Evolutionary conservation across 2,329 filamentous ascomycete species (phyloP), one percentile per base, ranked within the genome.

Genomic region (Verticillium zaregamsianum): DNA sequence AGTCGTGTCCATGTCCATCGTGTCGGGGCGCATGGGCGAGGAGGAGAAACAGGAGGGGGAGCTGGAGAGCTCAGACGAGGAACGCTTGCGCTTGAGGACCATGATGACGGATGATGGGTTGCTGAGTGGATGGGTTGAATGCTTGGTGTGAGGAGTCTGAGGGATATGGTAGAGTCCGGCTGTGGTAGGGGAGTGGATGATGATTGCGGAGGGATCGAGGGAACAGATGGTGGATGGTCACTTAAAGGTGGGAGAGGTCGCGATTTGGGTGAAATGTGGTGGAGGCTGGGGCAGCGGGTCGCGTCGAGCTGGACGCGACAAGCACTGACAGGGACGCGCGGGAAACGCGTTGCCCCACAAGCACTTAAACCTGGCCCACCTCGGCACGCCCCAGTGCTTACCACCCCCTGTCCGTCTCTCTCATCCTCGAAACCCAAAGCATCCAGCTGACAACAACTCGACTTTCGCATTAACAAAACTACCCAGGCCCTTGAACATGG

Each of bases 1-100:
- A 55, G 65, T 64, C 61, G 75, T 71, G 63, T 74, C 71, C 64
- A 76, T 73, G 31, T 67, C 69, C 33, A 74, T 67, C 58, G 71
- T 68, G 54, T 70, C 70, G 64, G 5, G 71, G 66, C 33, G 75
- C 8, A 74, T 65, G 25, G 78, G 72, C 57, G 78, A 76, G 63
- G 75, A 77, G 54, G 79, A 76, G 11, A 82, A 73, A 7, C 76
- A 67, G 58, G 71, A 73, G 58, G 77, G 79, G 39, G 78, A 78
- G 39, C 77, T 75, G 57, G 80, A 82, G 62, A 86, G 76, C 70
- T 86, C 84, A 25, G 83, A 84, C 61, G 82, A 79, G 67, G 86
- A 88, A 54, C 85, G 82, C 77, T 89, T 89, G 73, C 86, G 85
- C 72, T 89, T 89, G 69, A 86, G 75, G 31, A 80, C 71, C 82